Base-by-base conservation (phyloP, 495 filamentous ascomycete species). In the Articulospora tetracladia region DNA sequence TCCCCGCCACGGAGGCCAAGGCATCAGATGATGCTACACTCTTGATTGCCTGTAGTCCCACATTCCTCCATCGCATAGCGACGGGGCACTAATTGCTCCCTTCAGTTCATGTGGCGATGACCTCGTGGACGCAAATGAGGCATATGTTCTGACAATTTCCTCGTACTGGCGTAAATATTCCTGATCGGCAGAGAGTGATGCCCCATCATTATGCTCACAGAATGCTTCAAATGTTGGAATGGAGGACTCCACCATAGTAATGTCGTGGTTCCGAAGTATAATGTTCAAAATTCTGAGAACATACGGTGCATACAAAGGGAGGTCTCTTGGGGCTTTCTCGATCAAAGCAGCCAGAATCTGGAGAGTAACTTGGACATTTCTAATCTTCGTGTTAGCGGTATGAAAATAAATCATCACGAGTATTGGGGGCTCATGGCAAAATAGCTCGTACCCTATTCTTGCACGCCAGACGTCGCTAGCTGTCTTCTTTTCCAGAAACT, bases 301-400 rank as follows among this genome's bases (percentile, higher is more conserved):
- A 67, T 86, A 90, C 57, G 82, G 80, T 44, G 90, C 90, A 72
- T 91, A 95, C 54, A 97, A 86, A 22, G 91, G 89, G 8, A 96
- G 84, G 67, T 96, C 91, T 69, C 91, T 90, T 30, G 91, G 91
- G 20, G 89, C 80, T 73, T 96, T 97, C 68, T 96, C 91, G 73
- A 97, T 92, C 58, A 97, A 80, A 32, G 92, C 90, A 39, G 85
- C 86, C 56, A 96, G 74, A 56, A 97, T 95, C 66, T 93, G 86
- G 34, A 97, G 85, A 20, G 91, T 95, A 57, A 97, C 91, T 73
- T 96, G 91, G 36, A 96, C 90, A 76, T 96, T 94, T 58, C 91
- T 96, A 63, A 28, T 26, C 36, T 19, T 27, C 26, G 48, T 6
- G 44, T 61, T 19, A 59, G 44, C 41, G 41, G 22, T 39, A 19